Evolutionary conservation across 768 basidiomycete genomes (phyloP).

Genomic region (Dioszegia hungarica): DNA sequence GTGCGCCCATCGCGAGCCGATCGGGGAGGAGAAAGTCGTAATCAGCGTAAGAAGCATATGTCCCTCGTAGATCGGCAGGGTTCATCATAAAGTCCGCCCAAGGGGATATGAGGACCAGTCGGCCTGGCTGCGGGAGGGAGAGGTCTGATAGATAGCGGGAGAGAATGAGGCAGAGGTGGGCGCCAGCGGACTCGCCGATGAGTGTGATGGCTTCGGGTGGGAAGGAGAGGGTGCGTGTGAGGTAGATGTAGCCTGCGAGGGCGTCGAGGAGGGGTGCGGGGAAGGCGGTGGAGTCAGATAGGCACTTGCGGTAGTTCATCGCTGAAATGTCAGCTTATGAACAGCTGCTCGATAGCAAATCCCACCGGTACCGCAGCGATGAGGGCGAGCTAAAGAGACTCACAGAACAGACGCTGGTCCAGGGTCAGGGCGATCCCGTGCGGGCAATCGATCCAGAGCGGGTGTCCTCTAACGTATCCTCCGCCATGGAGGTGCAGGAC

Average conservation of each 20-base stretch:
- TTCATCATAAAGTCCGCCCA: slow-evolving; percentile 32
- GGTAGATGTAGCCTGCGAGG: slow-evolving; percentile 67
- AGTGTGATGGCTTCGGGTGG: slow-evolving; percentile 61
- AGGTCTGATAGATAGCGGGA: slow-evolving; percentile 40
- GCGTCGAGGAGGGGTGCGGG: slow-evolving; percentile 71
- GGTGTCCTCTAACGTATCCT: slow-evolving; percentile 33
- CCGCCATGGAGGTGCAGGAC: slow-evolving; percentile 49
- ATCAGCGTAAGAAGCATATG: not conserved
- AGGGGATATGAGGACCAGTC: slow-evolving; percentile 21
- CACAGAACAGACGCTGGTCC: slow-evolving; percentile 4
- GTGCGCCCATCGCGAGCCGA: slow-evolving; percentile 6
- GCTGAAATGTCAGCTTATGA: slow-evolving; percentile 47
- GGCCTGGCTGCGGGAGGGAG: slow-evolving; percentile 19
- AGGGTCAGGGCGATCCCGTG: not conserved
- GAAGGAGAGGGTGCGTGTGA: slow-evolving; percentile 58
- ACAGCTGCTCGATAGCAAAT: slow-evolving; percentile 44
- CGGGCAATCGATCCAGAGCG: slow-evolving; percentile 48
- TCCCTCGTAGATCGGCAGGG: slow-evolving; percentile 8
- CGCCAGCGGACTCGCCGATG: slow-evolving; percentile 73
- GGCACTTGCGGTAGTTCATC: slow-evolving; percentile 68
- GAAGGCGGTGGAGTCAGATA: slow-evolving; percentile 58
- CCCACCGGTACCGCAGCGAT: too few relatives aligned
- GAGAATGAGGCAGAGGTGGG: slow-evolving; percentile 57
- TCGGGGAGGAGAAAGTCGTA: slow-evolving; percentile 16
- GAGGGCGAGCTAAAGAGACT: not conserved